Percentiles rank a stretch among this genome's conserved stretches.
phyloP scores from a whole-genome alignment of 225 moss, liverwort and hornwort genomes.

The Neckera pumila region DNA sequence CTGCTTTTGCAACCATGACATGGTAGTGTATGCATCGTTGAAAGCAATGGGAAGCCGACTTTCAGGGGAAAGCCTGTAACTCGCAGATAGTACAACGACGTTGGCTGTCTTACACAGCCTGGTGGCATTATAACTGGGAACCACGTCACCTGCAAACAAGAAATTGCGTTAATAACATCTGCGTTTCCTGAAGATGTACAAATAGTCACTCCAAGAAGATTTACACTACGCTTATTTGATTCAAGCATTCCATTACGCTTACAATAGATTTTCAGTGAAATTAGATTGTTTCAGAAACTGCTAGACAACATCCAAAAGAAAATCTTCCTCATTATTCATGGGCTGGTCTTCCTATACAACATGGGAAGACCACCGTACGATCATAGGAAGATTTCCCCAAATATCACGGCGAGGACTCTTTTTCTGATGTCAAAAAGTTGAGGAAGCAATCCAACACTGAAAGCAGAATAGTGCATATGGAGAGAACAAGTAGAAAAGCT shows the following conservation, averaged over 20 bases:
- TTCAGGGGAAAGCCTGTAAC: conserved; percentile 45
- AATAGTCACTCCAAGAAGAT: not conserved
- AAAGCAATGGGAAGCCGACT: conserved; percentile 25
- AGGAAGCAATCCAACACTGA: not conserved
- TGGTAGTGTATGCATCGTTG: conserved; percentile 14
- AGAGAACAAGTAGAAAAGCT: not conserved
- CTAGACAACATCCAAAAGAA: not conserved
- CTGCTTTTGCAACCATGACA: conserved; percentile 43
- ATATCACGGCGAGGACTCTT: not conserved
- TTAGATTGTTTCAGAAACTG: not conserved
- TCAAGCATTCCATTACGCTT: not conserved
- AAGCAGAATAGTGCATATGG: not conserved
- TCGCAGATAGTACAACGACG: conserved; percentile 28
- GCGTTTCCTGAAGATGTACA: not conserved
- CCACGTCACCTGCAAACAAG: conserved; percentile 18
- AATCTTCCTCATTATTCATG: not conserved
- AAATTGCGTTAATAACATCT: not conserved
- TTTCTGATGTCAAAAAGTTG: not conserved
- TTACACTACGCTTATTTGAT: not conserved
- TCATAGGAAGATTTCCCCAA: not conserved
- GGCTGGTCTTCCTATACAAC: not conserved
- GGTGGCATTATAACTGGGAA: conserved; percentile 18
- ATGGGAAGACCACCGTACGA: not conserved
- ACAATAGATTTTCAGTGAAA: not conserved
- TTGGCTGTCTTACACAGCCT: conserved; percentile 30